phyloP scores from a whole-genome alignment of 2,329 filamentous ascomycete genomes.

The Incumbomyces delicatus region DNA sequence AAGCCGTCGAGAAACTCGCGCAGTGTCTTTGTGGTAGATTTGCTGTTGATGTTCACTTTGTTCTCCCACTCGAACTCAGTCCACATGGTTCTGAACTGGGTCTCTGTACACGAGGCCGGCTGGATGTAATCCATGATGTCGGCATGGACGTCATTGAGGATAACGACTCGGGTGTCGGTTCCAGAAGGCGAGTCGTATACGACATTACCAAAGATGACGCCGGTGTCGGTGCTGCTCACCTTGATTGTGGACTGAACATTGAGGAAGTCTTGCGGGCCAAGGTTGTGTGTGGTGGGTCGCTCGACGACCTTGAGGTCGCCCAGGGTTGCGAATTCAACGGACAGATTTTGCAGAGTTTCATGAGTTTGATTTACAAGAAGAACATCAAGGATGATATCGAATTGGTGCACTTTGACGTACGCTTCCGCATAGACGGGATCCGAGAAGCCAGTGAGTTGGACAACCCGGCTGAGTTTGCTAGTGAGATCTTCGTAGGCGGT shows the following conservation, averaged over 20 bases:
- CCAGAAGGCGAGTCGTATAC: slow-evolving; percentile 91
- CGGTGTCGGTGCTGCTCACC: slow-evolving; percentile 94
- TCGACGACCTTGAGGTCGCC: slow-evolving; percentile 98
- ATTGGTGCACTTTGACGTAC: slow-evolving; percentile 97
- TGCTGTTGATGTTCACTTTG: slow-evolving; percentile 99
- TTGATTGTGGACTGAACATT: slow-evolving; percentile 99
- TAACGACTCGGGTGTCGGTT: slow-evolving; percentile 91
- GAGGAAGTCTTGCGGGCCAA: slow-evolving; percentile 91
- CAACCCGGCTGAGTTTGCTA: slow-evolving; percentile 89
- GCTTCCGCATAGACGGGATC: slow-evolving; percentile 98
- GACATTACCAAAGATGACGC: slow-evolving; percentile 97
- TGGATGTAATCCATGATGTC: slow-evolving; percentile 99
- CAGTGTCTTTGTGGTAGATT: slow-evolving; percentile 64
- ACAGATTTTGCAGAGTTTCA: slow-evolving; percentile 92
- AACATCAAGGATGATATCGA: slow-evolving; percentile 95
- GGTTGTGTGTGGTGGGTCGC: slow-evolving; percentile 88
- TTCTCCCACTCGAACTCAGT: slow-evolving; percentile 99
- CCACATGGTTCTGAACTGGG: slow-evolving; percentile 99
- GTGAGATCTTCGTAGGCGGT: slow-evolving; percentile 70
- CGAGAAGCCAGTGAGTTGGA: slow-evolving; percentile 95
- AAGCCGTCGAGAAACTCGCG: slow-evolving; percentile 86
- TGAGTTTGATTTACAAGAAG: slow-evolving; percentile 94
- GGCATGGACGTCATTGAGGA: slow-evolving; percentile 94
- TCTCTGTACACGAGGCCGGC: slow-evolving; percentile 90
- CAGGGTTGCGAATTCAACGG: slow-evolving; percentile 95